Base-by-base conservation (phyloP, 2,329 filamentous ascomycete genomes). In the Exophiala viscosa region DNA sequence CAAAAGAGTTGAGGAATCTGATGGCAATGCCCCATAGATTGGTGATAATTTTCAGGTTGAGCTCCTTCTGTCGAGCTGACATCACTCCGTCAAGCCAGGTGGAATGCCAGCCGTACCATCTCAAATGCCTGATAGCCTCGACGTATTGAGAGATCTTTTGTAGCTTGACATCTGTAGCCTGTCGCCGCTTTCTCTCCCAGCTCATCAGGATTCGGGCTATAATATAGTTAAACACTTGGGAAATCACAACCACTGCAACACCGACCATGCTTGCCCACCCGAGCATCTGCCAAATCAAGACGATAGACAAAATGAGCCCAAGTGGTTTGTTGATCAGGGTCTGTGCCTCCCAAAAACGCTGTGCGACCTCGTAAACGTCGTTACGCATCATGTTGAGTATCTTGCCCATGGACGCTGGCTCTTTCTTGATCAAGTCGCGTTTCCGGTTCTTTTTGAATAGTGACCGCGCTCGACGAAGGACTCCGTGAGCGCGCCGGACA, bases 61-160 rank as follows among this genome's bases (percentile, higher is more conserved):
- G 69, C 67, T 93, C 88, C 34, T 79, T 77, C 51, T 85, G 77
- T 54, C 88, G 78, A 6, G 84, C 80, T 45, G 82, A 76, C 73
- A 90, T 80, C 51, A 91, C 87, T 33, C 81, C 78, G 2, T 74
- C 74, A 8, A 90, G 76, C 88, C 88, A 92, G 47, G 83, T 78
- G 48, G 82, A 79, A 68, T 92, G 87, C 88, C 88, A 93, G 38
- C 86, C 86, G 64, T 91, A 90, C 85, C 86, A 90, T 33, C 87
- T 80, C 17, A 90, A 72, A 64, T 92, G 88, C 3, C 90, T 82
- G 50, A 93, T 89, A 0, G 88, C 85, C 67, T 95, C 90, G 46
- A 96, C 87, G 54, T 95, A 93, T 64, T 95, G 89, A 2, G 86
- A 85, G 1, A 89, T 88, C 4, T 87, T 82, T 64, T 95, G 87